Percentiles rank a stretch among this genome's conserved stretches.
Evolutionary conservation across 345 rosid genomes (phyloP).

Genomic region (Pelargonium nanum): DNA sequence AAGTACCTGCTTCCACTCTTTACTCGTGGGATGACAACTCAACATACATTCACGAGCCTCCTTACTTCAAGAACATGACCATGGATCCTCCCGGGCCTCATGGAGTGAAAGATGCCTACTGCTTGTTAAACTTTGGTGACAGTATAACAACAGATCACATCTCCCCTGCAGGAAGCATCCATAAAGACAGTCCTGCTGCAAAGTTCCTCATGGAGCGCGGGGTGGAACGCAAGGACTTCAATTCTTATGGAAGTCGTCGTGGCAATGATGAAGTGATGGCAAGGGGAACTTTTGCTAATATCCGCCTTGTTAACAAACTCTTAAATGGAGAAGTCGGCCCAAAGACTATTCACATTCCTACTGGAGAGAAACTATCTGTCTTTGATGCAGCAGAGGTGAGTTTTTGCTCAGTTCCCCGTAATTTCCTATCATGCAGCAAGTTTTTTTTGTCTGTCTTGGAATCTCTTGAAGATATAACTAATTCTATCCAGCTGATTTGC

Average conservation of each 20-base stretch:
- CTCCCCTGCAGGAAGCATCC: slow-evolving; percentile 97
- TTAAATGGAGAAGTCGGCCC: slow-evolving; percentile 94
- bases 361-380: slow-evolving; percentile 88
- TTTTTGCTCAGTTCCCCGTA: background rate
- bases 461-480: too few relatives aligned
- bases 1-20: slow-evolving; percentile 45
- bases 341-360: slow-evolving; percentile 82
- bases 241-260: slow-evolving; percentile 97
- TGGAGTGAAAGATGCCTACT: slow-evolving; percentile 89
- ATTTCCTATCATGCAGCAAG: too few relatives aligned
- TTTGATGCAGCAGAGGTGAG: slow-evolving; percentile 88
- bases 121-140: slow-evolving; percentile 88
- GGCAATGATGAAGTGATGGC: slow-evolving; percentile 98
- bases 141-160: slow-evolving; percentile 98
- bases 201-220: slow-evolving; percentile 66
- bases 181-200: slow-evolving; percentile 94
- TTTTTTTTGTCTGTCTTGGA: background rate
- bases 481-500: too few relatives aligned
- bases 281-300: slow-evolving; percentile 96
- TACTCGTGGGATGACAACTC: slow-evolving; percentile 86
- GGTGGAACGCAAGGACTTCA: slow-evolving; percentile 77
- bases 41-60: slow-evolving; percentile 97
- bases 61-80: slow-evolving; percentile 90
- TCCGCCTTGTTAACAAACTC: slow-evolving; percentile 93
- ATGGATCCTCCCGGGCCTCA: slow-evolving; percentile 84